These are phyloP conservation scores for Leucocoprinus sp. DNA, from an alignment of 768 basidiomycete species.

Conservation along the genomic window DNA sequence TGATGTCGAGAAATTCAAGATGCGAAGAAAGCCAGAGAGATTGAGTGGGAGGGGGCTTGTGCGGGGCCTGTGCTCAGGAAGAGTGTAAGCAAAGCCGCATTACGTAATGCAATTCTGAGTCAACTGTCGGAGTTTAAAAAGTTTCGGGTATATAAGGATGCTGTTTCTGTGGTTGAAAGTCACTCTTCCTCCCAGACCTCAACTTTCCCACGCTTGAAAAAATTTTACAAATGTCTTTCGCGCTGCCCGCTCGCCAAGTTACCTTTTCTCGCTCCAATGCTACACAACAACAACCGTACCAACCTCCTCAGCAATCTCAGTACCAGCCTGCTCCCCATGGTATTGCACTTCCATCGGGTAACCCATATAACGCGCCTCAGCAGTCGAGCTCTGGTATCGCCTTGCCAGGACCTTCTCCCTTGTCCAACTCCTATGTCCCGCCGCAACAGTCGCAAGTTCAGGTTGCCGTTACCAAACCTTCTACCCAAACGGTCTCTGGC, in stretches of 20 bases:
- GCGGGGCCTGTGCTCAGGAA: slow-evolving; percentile 14
- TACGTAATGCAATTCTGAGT: slow-evolving; percentile 37
- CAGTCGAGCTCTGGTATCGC: slow-evolving; percentile 31
- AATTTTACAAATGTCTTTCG: slow-evolving; percentile 44
- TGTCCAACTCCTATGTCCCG: slow-evolving; percentile 47
- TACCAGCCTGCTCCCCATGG: slow-evolving; percentile 34
- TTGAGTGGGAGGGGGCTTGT: slow-evolving; percentile 10
- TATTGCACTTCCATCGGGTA: slow-evolving; percentile 53
- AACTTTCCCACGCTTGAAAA: slow-evolving; percentile 36
- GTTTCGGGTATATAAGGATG: slow-evolving; percentile 36
- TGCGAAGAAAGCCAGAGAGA: slow-evolving; percentile 12
- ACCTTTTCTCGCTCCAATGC: slow-evolving; percentile 64
- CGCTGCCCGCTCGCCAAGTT: slow-evolving; percentile 70
- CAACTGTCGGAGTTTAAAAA: slow-evolving; percentile 38
- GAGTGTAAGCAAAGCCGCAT: slow-evolving; percentile 27
- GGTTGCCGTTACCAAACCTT: slow-evolving; percentile 16
- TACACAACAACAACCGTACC: slow-evolving; percentile 36
- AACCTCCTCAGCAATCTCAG: slow-evolving; percentile 31
- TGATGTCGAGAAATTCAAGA: too few relatives aligned
- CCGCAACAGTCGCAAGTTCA: slow-evolving; percentile 24
- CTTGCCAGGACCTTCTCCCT: slow-evolving; percentile 46
- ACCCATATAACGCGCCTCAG: slow-evolving; percentile 33
- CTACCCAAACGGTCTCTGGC: slow-evolving; percentile 24
- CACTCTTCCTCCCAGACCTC: slow-evolving; percentile 25
- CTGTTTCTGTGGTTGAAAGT: slow-evolving; percentile 21